Base-by-base conservation (phyloP, 1,139 yeast species). In the Kluyveromyces sp. region DNA sequence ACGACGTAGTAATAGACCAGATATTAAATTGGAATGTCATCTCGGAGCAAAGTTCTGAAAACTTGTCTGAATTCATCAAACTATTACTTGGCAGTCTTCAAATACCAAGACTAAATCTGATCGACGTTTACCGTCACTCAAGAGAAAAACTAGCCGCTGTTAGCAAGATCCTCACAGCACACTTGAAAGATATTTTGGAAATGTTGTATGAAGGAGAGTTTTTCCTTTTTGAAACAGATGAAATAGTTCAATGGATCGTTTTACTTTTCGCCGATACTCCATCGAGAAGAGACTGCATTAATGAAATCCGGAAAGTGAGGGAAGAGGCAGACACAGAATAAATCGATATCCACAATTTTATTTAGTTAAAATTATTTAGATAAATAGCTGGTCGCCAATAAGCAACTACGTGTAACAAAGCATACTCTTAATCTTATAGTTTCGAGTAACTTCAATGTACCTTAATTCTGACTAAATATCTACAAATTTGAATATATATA, bases 211-310 rank as follows among this genome's bases (percentile, higher is more conserved):
- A 79, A 50, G 94, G 90, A 15, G 83, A 81, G 46, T 78, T 87
- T 50, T 85, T 74, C 51, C 89, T 88, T 55, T 75, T 86, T 49
- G 69, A 77, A 6, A 79, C 94, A 0, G 68, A 72, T 2, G 97
- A 89, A 63, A 67, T 90, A 47, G 71, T 80, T 3, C 61, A 68
- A 7, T 68, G 89, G 58, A 70, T 90, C n/a, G 59, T 66, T 39
- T 69, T 81, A 38, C 67, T 87, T 44, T 89, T 89, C 64, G 79
- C 85, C 4, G 85, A 85, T 45, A 83, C 94, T 50, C 82, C 79
- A 5, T 62, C 78, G 43, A 74, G 95, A 53, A 75, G 75, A 39
- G 69, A 69, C 45, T 80, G 80, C 41, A 79, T 87, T 46, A 68
- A 69, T 25, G 92, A 85, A 54, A 82, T 87, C 40, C 57, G 61